A percentile compares a stretch with the other conserved stretches of the same genome.
Conservation (phyloP, 805 yeast species). For the Saccharomycopsis fermentans region DNA sequence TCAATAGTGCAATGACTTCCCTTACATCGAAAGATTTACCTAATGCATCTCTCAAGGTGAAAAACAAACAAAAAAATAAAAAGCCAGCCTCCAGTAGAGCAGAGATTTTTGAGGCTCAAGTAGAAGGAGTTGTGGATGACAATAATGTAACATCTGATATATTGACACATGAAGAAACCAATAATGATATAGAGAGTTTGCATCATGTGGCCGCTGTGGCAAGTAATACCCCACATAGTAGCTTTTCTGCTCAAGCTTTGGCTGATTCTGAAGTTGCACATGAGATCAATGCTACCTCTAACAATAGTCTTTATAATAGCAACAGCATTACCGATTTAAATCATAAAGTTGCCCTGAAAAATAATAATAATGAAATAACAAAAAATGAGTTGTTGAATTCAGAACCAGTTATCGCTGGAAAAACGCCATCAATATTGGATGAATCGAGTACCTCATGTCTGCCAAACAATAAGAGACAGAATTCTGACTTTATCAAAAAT, state of each 20-base stretch:
- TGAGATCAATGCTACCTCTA: background rate
- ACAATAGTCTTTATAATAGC: background rate
- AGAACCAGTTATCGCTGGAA: background rate
- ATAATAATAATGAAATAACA: background rate
- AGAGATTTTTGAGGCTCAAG: constrained; percentile 87
- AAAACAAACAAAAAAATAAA: constrained; percentile 20
- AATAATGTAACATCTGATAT: constrained; percentile 6
- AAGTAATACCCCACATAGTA: background rate
- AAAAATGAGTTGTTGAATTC: background rate
- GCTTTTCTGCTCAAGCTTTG: background rate
- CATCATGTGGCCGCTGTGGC: background rate
- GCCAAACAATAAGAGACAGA: background rate
- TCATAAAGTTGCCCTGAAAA: background rate
- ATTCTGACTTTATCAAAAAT: background rate
- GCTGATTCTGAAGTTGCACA: background rate
- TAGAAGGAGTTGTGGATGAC: constrained; percentile 65
- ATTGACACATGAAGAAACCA: constrained; percentile 1
- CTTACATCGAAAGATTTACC: background rate
- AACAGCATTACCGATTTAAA: background rate
- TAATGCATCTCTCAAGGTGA: background rate
- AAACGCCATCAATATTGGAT: background rate
- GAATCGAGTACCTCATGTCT: background rate
- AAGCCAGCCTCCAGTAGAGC: constrained; percentile 63
- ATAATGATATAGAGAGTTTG: background rate
- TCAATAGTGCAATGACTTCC: background rate